Conservation (phyloP, 73 alveolate species). For the Tetrahymena borealis region DNA sequence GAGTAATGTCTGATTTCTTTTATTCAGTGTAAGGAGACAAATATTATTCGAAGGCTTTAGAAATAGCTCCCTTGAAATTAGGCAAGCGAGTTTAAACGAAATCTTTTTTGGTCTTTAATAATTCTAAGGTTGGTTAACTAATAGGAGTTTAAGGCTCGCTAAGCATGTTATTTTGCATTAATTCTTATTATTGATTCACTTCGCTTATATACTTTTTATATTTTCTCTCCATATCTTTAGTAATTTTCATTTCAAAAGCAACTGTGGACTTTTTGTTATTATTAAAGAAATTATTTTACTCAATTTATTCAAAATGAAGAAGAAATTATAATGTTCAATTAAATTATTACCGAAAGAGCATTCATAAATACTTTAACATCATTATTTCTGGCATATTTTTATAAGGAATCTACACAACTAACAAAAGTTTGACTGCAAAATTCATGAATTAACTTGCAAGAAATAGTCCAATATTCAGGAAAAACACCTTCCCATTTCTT, state of each 20-base stretch:
- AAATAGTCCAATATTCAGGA: constrained; percentile 89
- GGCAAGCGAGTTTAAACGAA: constrained; percentile 13
- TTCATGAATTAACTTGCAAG: constrained; percentile 85
- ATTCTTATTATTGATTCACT: background rate
- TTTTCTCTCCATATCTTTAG: background rate
- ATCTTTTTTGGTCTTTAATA: constrained; percentile 7
- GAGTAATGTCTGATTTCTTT: constrained; percentile 9
- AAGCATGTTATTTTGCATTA: too few relatives aligned
- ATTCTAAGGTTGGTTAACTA: constrained; percentile 1
- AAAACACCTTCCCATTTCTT: constrained; percentile 75
- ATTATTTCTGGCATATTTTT: background rate
- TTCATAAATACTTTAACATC: background rate
- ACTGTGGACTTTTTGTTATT: background rate
- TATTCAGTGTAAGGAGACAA: constrained; percentile 17
- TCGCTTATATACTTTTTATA: background rate
- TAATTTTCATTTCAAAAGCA: background rate
- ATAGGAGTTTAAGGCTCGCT: background rate
- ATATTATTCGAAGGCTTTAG: constrained; percentile 33
- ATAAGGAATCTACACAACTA: background rate
- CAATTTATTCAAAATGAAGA: too few relatives aligned
- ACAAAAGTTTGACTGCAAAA: constrained; percentile 77
- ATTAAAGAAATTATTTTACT: background rate
- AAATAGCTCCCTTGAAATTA: constrained; percentile 15
- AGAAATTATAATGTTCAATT: background rate
- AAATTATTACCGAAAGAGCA: background rate